phyloP scores from a whole-genome alignment of 2,329 filamentous ascomycete genomes.

The Myriosclerotinia curreyana region DNA sequence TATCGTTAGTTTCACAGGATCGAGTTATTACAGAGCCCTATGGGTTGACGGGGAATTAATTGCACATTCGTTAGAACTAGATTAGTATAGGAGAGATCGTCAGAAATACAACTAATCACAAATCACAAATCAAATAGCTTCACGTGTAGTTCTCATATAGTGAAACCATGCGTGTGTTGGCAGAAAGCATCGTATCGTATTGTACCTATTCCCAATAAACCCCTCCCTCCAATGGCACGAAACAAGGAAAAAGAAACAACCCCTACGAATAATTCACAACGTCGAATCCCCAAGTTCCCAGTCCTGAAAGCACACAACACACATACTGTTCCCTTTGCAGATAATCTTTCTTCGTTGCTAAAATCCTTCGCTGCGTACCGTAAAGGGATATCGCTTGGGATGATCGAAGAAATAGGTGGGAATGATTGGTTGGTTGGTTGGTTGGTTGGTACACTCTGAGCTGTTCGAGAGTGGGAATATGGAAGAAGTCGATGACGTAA shows the following conservation, averaged over 20 bases:
- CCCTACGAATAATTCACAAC: constrained; percentile 18
- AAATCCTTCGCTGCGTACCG: neutral
- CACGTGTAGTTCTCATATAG: constrained; percentile 1
- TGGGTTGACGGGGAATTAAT: neutral
- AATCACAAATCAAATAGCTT: constrained; percentile 11
- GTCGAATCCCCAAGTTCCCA: neutral
- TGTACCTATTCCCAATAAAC: constrained; percentile 29
- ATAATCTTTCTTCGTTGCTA: neutral
- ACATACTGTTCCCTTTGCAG: neutral
- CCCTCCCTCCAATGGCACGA: constrained; percentile 11
- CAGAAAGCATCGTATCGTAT: constrained; percentile 32
- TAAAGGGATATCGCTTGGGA: neutral
- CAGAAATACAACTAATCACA: constrained; percentile 8
- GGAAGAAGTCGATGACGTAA: constrained; percentile 5
- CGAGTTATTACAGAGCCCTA: neutral
- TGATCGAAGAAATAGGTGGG: neutral
- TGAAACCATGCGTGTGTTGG: constrained; percentile 23
- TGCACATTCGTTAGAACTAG: constrained; percentile 12
- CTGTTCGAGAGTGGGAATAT: neutral
- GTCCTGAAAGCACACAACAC: neutral
- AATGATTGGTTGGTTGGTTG: neutral
- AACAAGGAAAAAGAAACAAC: constrained; percentile 17
- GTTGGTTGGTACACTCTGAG: neutral
- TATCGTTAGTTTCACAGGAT: constrained; percentile 6
- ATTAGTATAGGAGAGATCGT: neutral